phyloP scores from a whole-genome alignment of 2,329 filamentous ascomycete species.

The Alternaria arbusti region DNA sequence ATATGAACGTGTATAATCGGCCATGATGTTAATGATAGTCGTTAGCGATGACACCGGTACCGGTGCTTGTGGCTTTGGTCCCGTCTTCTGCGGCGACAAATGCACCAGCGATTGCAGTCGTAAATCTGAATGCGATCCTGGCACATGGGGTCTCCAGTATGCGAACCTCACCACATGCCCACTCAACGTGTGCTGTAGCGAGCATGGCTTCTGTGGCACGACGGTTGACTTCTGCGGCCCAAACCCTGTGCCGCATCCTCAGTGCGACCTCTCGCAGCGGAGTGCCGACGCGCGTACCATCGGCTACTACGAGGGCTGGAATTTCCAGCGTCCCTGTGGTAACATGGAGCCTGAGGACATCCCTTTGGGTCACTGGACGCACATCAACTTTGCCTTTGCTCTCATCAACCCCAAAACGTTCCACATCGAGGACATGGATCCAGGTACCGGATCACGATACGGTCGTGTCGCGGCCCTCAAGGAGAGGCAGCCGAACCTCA shows the following conservation, averaged over 20 bases:
- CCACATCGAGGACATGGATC: background rate
- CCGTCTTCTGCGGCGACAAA: background rate
- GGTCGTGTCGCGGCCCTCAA: conserved; percentile 36
- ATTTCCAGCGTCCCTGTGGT: background rate
- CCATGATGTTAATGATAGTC: background rate
- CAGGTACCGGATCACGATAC: background rate
- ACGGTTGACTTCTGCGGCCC: background rate
- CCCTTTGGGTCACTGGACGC: background rate
- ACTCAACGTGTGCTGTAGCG: conserved; percentile 1
- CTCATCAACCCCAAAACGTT: conserved; percentile 13
- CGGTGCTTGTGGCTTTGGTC: background rate
- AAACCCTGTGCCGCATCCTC: background rate
- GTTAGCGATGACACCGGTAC: background rate
- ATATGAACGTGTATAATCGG: background rate
- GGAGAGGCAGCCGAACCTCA: conserved; percentile 26
- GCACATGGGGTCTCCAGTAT: background rate
- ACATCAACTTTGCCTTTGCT: conserved; percentile 19
- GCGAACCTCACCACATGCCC: background rate
- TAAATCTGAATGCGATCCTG: background rate
- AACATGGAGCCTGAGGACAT: conserved; percentile 11
- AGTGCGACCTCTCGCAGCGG: background rate
- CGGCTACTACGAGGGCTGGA: conserved; percentile 22
- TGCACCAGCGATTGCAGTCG: background rate
- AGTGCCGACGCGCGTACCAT: background rate
- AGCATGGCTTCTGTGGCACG: conserved; percentile 2